Evolutionary conservation across 2,329 filamentous ascomycete genomes (phyloP).

Genomic region (Lomentospora prolificans): DNA sequence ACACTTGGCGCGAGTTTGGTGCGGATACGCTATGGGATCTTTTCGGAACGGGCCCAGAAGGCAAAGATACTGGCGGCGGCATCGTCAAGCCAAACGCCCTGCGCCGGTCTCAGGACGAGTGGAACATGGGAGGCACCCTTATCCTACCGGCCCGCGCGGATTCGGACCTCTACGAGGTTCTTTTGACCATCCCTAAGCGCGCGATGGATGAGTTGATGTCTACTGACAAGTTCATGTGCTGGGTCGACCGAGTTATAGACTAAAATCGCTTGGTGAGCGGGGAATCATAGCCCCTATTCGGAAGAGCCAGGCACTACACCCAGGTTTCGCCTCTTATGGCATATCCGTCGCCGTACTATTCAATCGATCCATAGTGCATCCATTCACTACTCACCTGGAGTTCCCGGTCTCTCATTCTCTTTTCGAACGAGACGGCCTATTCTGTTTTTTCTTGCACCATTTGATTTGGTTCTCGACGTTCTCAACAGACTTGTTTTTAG

Average conservation of each 20-base stretch:
- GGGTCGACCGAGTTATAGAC: constrained; percentile 17
- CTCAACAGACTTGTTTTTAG: too few relatives aligned
- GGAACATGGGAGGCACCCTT: constrained; percentile 21
- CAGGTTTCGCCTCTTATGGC: too few relatives aligned
- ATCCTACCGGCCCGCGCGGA: constrained; percentile 20
- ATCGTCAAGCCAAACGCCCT: constrained; percentile 18
- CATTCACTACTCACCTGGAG: too few relatives aligned
- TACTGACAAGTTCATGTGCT: constrained; percentile 18
- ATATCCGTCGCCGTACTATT: too few relatives aligned
- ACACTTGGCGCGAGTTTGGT: constrained; percentile 35
- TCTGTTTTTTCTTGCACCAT: too few relatives aligned
- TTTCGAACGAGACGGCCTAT: too few relatives aligned
- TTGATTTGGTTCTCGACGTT: too few relatives aligned
- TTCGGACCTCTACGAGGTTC: constrained; percentile 18
- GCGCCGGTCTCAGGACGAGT: constrained; percentile 19
- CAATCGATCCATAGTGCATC: too few relatives aligned
- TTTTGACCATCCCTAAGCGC: constrained; percentile 20
- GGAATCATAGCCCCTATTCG: too few relatives aligned
- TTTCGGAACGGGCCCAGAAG: constrained; percentile 8
- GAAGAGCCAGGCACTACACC: too few relatives aligned
- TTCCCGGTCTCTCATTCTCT: too few relatives aligned
- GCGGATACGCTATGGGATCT: constrained; percentile 28
- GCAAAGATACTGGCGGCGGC: not conserved
- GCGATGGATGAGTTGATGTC: constrained; percentile 19
- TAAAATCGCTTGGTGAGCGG: too few relatives aligned